Base-by-base conservation (phyloP, 1,284 basidiomycete genomes). In the Cutaneotrichosporon sp. region DNA sequence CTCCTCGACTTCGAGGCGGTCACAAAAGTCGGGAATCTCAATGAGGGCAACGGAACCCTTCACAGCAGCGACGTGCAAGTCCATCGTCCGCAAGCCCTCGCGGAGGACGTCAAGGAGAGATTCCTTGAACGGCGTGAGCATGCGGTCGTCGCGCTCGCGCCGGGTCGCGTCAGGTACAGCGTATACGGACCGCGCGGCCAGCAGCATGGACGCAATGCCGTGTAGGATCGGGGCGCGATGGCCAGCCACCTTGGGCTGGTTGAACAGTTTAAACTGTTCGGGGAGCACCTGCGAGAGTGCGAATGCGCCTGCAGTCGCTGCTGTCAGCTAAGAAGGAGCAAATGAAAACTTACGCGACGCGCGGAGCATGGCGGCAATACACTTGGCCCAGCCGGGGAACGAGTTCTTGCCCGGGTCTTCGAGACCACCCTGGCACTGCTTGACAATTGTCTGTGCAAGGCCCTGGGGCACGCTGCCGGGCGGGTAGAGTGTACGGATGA, bases 331-430 rank as follows among this genome's bases (percentile, higher is more conserved):
- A 2, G 2, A 10, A 9, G 2, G 0, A 13, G 14, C 20, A 18
- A 4, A 15, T 2, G 5, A 8, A 2, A 0, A 80, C 85, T 53
- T 63, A 91, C 90, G 80, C 12, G 87, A 87, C 9, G 85, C 85
- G 18, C 80, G 77, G 67, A 90, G 79, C 61, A 92, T 81, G 0
- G 84, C 81, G 55, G 85, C 85, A 15, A 97, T 73, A 18, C 90
- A 81, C 68, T 88, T 89, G 42, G 85, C 85, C 0, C 90, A 89
- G 43, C 87, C 84, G 62, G 84, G 84, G 0, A 91, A 90, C 69
- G 90, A 87, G 67, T 81, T 87, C 76, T 96, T 97, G 72, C 96
- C 92, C 0, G 91, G 90, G 66, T 93, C 88, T 40, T 83, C 81
- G 43, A 97, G 74, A 37, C 87, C 83, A 34, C 81, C 80, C 12